Conservation (phyloP, 257 asterid species). For the Datura wrightii region DNA sequence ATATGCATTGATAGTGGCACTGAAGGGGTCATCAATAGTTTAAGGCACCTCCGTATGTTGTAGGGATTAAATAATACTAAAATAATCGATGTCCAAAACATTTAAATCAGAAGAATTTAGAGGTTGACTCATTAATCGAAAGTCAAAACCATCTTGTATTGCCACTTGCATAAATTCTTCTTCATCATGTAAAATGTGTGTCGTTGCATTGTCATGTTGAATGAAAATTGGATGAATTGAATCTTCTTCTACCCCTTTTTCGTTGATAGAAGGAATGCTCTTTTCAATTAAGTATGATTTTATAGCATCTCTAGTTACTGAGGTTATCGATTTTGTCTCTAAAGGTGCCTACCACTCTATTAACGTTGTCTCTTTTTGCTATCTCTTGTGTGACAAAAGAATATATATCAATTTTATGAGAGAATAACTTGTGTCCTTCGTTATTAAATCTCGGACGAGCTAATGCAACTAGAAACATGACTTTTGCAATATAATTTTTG, state of each 20-base stretch:
- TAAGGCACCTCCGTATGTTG: too few relatives aligned
- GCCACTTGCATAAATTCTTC: not conserved
- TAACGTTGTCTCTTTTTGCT: too few relatives aligned
- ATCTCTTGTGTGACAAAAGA: not conserved
- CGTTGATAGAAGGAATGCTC: not conserved
- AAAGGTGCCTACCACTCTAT: not conserved
- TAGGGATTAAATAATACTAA: not conserved
- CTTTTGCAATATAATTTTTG: too few relatives aligned
- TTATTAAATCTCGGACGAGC: too few relatives aligned
- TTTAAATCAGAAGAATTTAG: not conserved
- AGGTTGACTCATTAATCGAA: not conserved
- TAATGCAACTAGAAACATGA: too few relatives aligned
- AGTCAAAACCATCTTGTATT: not conserved
- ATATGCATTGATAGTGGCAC: too few relatives aligned
- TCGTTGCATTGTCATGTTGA: conserved; percentile 25
- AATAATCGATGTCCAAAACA: not conserved
- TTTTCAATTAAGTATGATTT: not conserved
- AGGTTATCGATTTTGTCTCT: conserved; percentile 19
- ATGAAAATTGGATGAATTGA: not conserved
- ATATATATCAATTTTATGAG: not conserved
- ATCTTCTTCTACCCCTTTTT: not conserved
- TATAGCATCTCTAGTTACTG: conserved; percentile 1
- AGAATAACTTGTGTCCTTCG: not conserved
- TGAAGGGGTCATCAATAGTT: too few relatives aligned
- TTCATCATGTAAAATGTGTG: not conserved